These are phyloP conservation scores for Planoprotostelium fungivorum DNA, from an alignment of 78 protist genomes.

Conservation along the genomic window DNA sequence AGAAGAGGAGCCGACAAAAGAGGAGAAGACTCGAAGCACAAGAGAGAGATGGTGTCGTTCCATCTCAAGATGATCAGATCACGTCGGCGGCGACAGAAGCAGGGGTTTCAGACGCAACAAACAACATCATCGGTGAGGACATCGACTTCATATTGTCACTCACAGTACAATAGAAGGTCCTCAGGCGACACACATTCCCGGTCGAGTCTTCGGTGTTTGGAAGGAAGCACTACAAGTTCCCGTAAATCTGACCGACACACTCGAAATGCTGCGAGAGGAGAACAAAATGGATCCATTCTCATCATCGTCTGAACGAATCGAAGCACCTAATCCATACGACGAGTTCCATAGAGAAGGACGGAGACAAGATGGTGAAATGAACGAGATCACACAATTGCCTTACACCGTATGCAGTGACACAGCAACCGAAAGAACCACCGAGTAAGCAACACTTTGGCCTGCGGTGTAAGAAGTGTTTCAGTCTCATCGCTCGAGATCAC, in stretches of 20 bases:
- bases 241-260: background rate
- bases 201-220: background rate
- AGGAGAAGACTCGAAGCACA: background rate
- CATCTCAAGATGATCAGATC: background rate
- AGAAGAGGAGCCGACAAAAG: background rate
- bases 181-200: background rate
- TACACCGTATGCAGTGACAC: background rate
- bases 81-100: background rate
- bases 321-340: no score
- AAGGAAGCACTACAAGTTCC: background rate
- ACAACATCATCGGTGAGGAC: background rate
- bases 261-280: background rate
- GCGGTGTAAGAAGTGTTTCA: background rate
- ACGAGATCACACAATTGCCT: no score
- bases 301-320: no score
- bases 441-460: background rate
- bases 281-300: no score
- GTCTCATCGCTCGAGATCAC: background rate
- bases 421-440: background rate
- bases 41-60: background rate
- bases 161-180: background rate
- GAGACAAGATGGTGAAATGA: no score
- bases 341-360: no score
- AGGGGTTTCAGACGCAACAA: background rate
- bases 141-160: no score